A percentile compares a stretch with the other conserved stretches of the same genome.
phyloP scores from a whole-genome alignment of 805 yeast genomes.

The Grigorovia humatica region DNA sequence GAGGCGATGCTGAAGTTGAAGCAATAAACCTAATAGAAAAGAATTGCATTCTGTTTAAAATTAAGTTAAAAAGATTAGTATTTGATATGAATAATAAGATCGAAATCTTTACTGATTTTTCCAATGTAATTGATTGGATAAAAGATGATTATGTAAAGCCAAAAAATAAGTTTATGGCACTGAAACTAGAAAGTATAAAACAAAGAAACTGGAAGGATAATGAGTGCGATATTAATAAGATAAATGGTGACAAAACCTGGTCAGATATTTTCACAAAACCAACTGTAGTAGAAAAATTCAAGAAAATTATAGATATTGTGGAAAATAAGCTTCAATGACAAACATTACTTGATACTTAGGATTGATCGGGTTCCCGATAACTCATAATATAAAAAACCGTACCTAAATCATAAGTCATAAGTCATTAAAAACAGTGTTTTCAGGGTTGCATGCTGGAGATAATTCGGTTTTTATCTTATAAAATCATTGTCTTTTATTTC shows the following conservation, averaged over 20 bases:
- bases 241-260: not conserved
- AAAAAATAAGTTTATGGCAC: not conserved
- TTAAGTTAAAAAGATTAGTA: not conserved
- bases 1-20: slow-evolving; percentile 1
- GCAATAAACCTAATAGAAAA: slow-evolving; percentile 1
- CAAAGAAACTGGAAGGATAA: not conserved
- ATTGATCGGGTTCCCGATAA: not conserved
- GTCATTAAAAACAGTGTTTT: not conserved
- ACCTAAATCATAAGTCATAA: not conserved
- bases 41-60: not conserved
- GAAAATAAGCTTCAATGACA: not conserved
- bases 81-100: not conserved
- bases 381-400: not conserved
- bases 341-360: not conserved
- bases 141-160: not conserved
- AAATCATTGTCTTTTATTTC: too few species aligned
- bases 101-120: not conserved
- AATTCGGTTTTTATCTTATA: too few species aligned
- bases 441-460: not conserved
- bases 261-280: slow-evolving; percentile 1
- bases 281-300: not conserved
- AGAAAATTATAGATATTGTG: not conserved
- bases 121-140: not conserved
- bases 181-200: not conserved
- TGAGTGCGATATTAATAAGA: not conserved